Base-by-base conservation (phyloP, 345 rosid genomes). In the Draba incana region DNA sequence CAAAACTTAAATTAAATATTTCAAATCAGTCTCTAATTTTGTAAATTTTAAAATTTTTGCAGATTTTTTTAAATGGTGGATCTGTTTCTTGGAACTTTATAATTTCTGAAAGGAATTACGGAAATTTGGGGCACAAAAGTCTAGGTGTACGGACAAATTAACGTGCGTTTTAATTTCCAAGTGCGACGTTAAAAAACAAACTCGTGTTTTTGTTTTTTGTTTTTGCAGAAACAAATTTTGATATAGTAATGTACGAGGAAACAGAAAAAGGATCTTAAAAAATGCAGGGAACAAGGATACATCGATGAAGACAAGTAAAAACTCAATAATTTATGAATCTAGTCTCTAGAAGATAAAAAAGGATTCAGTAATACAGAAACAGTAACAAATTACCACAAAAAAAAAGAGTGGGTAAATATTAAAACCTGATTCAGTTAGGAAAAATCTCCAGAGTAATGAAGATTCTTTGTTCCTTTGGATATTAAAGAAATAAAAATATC, bases 181-280 rank as follows among this genome's bases (percentile, higher is more conserved):
- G 15, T 2, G 58, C 39, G 38, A 28, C 0, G 4, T 23, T 43
- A 1, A 14, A 16, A 24, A 9, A n/a, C n/a, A 27, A 53, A 28
- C 13, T 53, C 8, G n/a, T 52, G 10, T 2, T 25, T 28, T 25
- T 14, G 20, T 12, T 25, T 24, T 39, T 45, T 50, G 4, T 25
- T 41, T 12, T 37, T 8, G 43, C 50, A 59, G 66, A 49, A 58
- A 42, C 37, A 27, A 30, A 60, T 60, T 51, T 51, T 50, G 43
- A 60, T 60, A 51, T 43, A 50, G 44, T 59, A 20, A 68, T 28
- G 53, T 70, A 60, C 67, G 67, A 69, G 57, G 72, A 68, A 47
- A 57, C 66, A 59, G 1, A 69, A 69, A 20, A 35, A 11, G 23
- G 74, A 49, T 49, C 66, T 57, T 35, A 35, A 35, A 33, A 68